These are phyloP conservation scores for Salix viminalis DNA, from an alignment of 345 rosid species.

Conservation along the genomic window DNA sequence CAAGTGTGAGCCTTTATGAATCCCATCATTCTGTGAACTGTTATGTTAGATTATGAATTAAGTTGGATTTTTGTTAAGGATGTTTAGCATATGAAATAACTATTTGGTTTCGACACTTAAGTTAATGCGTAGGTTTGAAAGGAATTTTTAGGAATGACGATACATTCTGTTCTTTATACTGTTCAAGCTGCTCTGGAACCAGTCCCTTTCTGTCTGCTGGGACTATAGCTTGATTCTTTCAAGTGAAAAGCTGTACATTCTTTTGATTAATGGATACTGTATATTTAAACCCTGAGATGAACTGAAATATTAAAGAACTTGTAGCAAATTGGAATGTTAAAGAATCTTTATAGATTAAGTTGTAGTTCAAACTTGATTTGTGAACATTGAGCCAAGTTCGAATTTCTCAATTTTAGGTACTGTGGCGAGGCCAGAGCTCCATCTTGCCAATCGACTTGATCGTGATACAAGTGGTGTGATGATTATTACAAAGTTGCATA, in stretches of 20 bases:
- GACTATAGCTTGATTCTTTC: not conserved
- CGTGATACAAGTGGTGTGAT: conserved; percentile 89
- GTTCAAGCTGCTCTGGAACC: not conserved
- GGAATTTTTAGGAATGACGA: no score
- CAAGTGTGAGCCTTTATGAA: no score
- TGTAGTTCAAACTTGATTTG: not conserved
- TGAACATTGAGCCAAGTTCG: conserved; percentile 3
- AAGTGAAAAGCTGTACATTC: not conserved
- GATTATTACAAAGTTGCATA: conserved; percentile 78
- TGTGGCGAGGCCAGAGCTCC: conserved; percentile 42
- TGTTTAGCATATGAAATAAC: no score
- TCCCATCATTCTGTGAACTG: no score
- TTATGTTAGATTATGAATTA: no score
- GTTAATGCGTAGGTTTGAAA: no score
- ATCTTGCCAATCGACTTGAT: conserved; percentile 86
- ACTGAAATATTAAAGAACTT: not conserved
- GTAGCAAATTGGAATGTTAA: not conserved
- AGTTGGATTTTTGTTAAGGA: no score
- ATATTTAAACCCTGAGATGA: not conserved
- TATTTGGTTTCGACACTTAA: no score
- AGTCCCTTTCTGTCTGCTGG: not conserved
- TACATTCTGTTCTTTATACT: not conserved
- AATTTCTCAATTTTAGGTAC: conserved; percentile 26
- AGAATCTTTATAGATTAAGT: not conserved
- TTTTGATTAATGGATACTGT: not conserved